Percentiles rank a stretch among this genome's conserved stretches.
Conservation (phyloP, 2,329 filamentous ascomycete species). For the Cyphellophora europaea region DNA sequence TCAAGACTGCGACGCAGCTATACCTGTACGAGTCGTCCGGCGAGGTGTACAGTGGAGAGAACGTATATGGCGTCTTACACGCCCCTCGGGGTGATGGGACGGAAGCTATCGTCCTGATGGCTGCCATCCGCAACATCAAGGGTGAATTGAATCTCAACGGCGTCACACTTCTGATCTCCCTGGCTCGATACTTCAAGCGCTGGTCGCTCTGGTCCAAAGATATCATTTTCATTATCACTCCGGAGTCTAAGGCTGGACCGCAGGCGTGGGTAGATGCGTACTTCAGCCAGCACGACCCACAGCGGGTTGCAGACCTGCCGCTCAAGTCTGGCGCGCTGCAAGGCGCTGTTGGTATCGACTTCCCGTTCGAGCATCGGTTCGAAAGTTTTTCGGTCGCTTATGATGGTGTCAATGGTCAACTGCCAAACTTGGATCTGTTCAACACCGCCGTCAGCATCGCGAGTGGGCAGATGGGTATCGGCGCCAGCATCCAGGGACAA, state of each 20-base stretch:
- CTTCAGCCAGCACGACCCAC: conserved; percentile 73
- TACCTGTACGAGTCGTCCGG: conserved; percentile 79
- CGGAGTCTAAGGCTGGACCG: conserved; percentile 80
- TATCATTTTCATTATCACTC: conserved; percentile 82
- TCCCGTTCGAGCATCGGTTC: conserved; percentile 74
- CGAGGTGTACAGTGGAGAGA: conserved; percentile 66
- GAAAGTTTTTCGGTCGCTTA: conserved; percentile 86
- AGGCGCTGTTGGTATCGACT: conserved; percentile 88
- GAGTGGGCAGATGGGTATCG: conserved; percentile 83
- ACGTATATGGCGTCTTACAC: conserved; percentile 87
- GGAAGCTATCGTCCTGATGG: conserved; percentile 88
- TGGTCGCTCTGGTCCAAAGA: conserved; percentile 99
- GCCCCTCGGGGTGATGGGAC: conserved; percentile 92
- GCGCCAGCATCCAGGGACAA: conserved; percentile 59
- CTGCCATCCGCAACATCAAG: conserved; percentile 76
- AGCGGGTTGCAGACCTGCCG: conserved; percentile 63
- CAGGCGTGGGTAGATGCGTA: conserved; percentile 98
- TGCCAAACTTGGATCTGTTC: conserved; percentile 91
- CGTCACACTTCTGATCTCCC: conserved; percentile 72
- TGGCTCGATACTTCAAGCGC: conserved; percentile 90
- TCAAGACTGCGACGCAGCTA: conserved; percentile 81
- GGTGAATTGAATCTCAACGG: conserved; percentile 75
- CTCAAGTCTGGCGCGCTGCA: conserved; percentile 91
- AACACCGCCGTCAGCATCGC: conserved; percentile 88
- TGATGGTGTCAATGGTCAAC: conserved; percentile 88